Evolutionary conservation across 2,329 filamentous ascomycete genomes (phyloP).

Genomic region (Apiospora pterosperma): DNA sequence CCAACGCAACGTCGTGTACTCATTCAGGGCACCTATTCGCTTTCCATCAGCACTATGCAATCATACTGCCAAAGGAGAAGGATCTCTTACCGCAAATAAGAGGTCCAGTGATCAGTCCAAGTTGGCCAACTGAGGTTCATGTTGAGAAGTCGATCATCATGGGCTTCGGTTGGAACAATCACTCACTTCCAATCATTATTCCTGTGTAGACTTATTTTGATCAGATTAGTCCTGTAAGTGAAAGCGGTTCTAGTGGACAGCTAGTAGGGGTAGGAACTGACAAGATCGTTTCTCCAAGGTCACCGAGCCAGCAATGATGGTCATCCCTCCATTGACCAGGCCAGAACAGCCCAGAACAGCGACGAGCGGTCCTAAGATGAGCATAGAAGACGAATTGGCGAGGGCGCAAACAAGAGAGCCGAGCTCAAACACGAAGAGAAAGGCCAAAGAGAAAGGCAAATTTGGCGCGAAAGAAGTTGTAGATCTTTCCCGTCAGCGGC

Average conservation of each 20-base stretch:
- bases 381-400: constrained; percentile 40
- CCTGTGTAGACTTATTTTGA: constrained; percentile 13
- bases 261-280: constrained; percentile 3
- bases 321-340: constrained; percentile 45
- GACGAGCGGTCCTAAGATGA: constrained; percentile 50
- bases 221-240: too few species aligned
- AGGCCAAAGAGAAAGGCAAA: constrained; percentile 20
- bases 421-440: constrained; percentile 48
- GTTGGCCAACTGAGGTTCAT: constrained; percentile 29
- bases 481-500: constrained; percentile 33
- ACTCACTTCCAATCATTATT: constrained; percentile 14
- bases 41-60: too few species aligned
- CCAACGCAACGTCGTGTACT: constrained; percentile 41
- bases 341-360: constrained; percentile 48
- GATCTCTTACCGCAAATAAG: constrained; percentile 44
- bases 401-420: constrained; percentile 49
- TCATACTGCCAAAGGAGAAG: too few species aligned
- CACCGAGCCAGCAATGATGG: constrained; percentile 39
- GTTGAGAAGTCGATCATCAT: too few species aligned
- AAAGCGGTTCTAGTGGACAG: too few species aligned
- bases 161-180: not conserved
- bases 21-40: constrained; percentile 36
- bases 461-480: constrained; percentile 34
- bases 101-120: constrained; percentile 43
- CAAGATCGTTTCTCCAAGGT: constrained; percentile 33